Evolutionary conservation across 208 protist species (phyloP).

Genomic region (Acanthamoeba triangularis): DNA sequence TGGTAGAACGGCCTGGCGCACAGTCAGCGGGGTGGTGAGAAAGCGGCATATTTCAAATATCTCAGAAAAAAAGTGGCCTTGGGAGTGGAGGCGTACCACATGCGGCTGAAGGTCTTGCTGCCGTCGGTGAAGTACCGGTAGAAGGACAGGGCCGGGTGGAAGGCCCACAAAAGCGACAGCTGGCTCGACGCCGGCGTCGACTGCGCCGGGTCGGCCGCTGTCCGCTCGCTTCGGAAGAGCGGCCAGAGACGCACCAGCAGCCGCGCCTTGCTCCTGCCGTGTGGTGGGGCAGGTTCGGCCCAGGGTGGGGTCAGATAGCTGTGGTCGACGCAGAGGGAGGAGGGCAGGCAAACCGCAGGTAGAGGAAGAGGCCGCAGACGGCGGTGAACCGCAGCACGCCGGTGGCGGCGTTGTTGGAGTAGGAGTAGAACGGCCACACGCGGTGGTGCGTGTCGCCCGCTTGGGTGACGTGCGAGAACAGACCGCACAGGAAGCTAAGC

Average conservation of each 20-base stretch:
- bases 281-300: too few species aligned
- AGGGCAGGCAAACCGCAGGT: not conserved
- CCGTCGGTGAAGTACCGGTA: constrained; percentile 19
- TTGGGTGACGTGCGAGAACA: not conserved
- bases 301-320: too few species aligned
- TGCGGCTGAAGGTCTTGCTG: constrained; percentile 1
- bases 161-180: constrained; percentile 1
- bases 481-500: not conserved
- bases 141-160: not conserved
- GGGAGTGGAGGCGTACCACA: not conserved
- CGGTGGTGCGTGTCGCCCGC: not conserved
- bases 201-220: not conserved
- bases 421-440: constrained; percentile 21
- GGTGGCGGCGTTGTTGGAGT: not conserved
- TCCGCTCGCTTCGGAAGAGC: not conserved
- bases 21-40: not conserved
- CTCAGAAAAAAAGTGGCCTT: not conserved
- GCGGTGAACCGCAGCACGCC: not conserved
- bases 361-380: not conserved
- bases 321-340: not conserved
- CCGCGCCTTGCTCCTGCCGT: not conserved
- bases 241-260: not conserved
- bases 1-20: not conserved
- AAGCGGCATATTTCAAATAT: not conserved
- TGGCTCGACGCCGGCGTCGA: not conserved